These are phyloP conservation scores for Mucor racemosus DNA, from an alignment of 371 early-diverging fungal species.

Conservation along the genomic window DNA sequence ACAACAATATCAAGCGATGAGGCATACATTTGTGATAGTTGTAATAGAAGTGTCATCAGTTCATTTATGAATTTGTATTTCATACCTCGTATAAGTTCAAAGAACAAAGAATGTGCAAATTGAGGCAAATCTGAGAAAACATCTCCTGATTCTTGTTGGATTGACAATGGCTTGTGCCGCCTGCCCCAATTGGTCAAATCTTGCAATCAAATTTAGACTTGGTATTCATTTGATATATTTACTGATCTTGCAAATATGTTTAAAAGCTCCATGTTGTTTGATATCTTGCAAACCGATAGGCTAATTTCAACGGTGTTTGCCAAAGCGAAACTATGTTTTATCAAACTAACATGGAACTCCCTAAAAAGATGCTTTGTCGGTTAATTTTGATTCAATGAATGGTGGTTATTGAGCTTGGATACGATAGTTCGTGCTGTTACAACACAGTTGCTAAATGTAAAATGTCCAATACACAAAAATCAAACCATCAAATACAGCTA, in stretches of 20 bases:
- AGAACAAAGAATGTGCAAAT: neutral
- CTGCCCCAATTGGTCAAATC: too few relatives aligned
- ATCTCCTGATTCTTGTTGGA: neutral
- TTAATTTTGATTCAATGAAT: too few relatives aligned
- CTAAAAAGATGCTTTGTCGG: too few relatives aligned
- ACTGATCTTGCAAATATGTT: neutral
- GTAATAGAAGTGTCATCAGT: too few relatives aligned
- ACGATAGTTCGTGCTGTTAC: too few relatives aligned
- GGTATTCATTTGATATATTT: neutral
- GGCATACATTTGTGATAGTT: too few relatives aligned
- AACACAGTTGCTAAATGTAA: too few relatives aligned
- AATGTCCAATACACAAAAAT: too few relatives aligned
- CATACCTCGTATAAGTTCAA: neutral
- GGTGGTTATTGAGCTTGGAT: too few relatives aligned
- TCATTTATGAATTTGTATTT: neutral
- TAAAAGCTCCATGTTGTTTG: neutral
- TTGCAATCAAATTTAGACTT: neutral
- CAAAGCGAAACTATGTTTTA: neutral
- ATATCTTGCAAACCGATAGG: neutral
- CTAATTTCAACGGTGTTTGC: neutral
- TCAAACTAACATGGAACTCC: too few relatives aligned
- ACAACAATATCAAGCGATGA: too few relatives aligned
- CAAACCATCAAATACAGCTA: too few relatives aligned
- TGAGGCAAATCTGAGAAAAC: neutral
- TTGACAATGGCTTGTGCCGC: neutral